Conservation (phyloP, 495 filamentous ascomycete genomes). For the Paragyromitra xinjiangensis region DNA sequence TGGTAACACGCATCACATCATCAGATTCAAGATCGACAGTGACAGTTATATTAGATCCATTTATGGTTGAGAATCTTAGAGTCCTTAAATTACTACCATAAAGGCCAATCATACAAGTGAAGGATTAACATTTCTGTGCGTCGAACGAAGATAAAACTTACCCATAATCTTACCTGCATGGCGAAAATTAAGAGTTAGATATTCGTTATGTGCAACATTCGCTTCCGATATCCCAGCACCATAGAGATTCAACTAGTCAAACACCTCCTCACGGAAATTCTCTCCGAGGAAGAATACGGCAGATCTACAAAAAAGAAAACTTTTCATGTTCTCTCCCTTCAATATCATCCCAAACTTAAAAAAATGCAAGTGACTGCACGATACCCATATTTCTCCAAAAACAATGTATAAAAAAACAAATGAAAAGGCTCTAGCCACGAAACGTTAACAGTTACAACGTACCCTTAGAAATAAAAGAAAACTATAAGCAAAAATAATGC, state of each 20-base stretch:
- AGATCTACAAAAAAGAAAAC: constrained; percentile 20
- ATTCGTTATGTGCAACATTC: constrained; percentile 22
- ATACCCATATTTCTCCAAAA: constrained; percentile 30
- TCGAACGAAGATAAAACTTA: constrained; percentile 9
- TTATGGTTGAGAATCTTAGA: constrained; percentile 24
- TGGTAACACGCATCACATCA: constrained; percentile 53
- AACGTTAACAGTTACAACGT: constrained; percentile 36
- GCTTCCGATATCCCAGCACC: constrained; percentile 18
- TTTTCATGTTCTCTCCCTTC: constrained; percentile 33
- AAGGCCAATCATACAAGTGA: background rate
- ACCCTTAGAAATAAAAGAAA: constrained; percentile 22
- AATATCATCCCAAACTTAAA: constrained; percentile 37
- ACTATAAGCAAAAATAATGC: constrained; percentile 2
- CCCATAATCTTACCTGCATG: constrained; percentile 15
- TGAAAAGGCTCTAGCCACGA: constrained; percentile 39
- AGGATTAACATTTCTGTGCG: background rate
- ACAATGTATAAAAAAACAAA: constrained; percentile 36
- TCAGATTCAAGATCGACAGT: constrained; percentile 47
- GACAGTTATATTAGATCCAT: constrained; percentile 46
- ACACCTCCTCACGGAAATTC: constrained; percentile 25
- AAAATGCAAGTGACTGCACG: constrained; percentile 39
- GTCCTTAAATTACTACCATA: constrained; percentile 19
- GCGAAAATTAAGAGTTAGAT: constrained; percentile 10
- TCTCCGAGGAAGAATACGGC: constrained; percentile 27
- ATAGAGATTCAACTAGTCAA: background rate